Evolutionary conservation across 2,329 filamentous ascomycete species (phyloP).

Genomic region (Verticillium dahliae): DNA sequence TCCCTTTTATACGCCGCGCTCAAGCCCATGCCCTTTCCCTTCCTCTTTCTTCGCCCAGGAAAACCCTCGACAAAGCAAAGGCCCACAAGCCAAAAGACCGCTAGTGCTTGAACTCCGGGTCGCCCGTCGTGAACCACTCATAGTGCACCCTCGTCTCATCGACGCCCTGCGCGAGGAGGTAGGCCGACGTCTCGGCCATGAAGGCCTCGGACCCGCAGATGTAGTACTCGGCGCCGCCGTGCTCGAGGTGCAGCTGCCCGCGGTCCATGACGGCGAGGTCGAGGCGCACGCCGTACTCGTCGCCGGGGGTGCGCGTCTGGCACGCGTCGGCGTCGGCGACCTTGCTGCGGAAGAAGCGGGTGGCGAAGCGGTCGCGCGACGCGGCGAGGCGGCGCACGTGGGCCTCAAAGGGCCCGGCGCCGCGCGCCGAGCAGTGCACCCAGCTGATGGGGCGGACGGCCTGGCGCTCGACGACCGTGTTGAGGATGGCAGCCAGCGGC

Average conservation of each 20-base stretch:
- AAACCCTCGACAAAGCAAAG: too few species aligned
- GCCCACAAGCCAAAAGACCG: too few species aligned
- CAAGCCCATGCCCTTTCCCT: neutral
- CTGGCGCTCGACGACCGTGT: slow-evolving; percentile 39
- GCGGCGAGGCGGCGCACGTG: slow-evolving; percentile 39
- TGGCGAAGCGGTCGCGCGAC: slow-evolving; percentile 25
- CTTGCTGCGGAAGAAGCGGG: slow-evolving; percentile 43
- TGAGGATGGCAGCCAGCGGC: slow-evolving; percentile 55
- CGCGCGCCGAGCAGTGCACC: slow-evolving; percentile 49
- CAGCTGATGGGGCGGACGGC: slow-evolving; percentile 46
- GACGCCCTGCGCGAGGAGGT: slow-evolving; percentile 33
- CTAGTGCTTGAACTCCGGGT: slow-evolving; percentile 18
- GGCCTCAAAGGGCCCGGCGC: slow-evolving; percentile 43
- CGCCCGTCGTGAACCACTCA: slow-evolving; percentile 40
- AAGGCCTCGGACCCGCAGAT: slow-evolving; percentile 49
- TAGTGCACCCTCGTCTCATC: slow-evolving; percentile 31
- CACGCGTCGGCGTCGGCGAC: slow-evolving; percentile 35
- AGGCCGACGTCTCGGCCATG: slow-evolving; percentile 43
- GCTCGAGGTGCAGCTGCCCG: slow-evolving; percentile 37
- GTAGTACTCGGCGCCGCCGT: slow-evolving; percentile 43
- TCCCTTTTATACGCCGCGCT: neutral
- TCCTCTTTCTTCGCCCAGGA: neutral
- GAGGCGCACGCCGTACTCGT: slow-evolving; percentile 30
- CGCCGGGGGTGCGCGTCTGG: slow-evolving; percentile 27
- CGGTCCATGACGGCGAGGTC: slow-evolving; percentile 38